phyloP scores from a whole-genome alignment of 257 asterid species.

The Salvia miltiorrhiza region DNA sequence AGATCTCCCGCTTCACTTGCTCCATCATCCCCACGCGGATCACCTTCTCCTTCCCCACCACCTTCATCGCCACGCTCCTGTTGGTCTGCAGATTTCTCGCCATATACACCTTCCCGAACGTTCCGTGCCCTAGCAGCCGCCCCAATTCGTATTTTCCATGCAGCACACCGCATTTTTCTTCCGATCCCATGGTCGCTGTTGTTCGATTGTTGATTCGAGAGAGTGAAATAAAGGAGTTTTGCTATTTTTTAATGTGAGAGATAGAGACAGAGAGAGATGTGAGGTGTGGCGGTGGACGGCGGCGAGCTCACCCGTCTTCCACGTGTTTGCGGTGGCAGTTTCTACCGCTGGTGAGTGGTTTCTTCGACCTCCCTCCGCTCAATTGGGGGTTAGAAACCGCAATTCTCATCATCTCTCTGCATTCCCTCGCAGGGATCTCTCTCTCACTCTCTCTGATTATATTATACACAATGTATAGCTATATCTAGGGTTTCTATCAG shows the following conservation, averaged over 20 bases:
- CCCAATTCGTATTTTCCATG: conserved; percentile 47
- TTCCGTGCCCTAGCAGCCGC: conserved; percentile 46
- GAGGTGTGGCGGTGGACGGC: neutral
- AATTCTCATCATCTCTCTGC: conserved; percentile 70
- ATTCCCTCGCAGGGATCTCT: conserved; percentile 46
- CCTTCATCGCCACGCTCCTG: conserved; percentile 50
- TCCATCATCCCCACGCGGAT: conserved; percentile 40
- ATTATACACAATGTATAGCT: no score
- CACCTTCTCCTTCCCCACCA: conserved; percentile 46
- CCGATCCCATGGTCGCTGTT: conserved; percentile 20
- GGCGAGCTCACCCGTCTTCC: conserved; percentile 65
- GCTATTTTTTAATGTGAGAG: no score
- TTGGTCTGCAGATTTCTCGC: conserved; percentile 37
- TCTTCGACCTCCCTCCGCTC: conserved; percentile 36
- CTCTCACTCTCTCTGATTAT: no score
- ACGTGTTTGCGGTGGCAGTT: conserved; percentile 88
- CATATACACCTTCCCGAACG: conserved; percentile 54
- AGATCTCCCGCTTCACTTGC: conserved; percentile 49
- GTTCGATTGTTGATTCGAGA: neutral
- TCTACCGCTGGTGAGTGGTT: conserved; percentile 47
- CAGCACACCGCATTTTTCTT: conserved; percentile 32
- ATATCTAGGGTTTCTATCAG: neutral
- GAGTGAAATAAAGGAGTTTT: no score
- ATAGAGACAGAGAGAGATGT: no score
- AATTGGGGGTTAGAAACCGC: conserved; percentile 41